Evolutionary conservation across 1,284 basidiomycete genomes (phyloP), one percentile per base, ranked within the genome.

Genomic region (Nidula niveotomentosa): DNA sequence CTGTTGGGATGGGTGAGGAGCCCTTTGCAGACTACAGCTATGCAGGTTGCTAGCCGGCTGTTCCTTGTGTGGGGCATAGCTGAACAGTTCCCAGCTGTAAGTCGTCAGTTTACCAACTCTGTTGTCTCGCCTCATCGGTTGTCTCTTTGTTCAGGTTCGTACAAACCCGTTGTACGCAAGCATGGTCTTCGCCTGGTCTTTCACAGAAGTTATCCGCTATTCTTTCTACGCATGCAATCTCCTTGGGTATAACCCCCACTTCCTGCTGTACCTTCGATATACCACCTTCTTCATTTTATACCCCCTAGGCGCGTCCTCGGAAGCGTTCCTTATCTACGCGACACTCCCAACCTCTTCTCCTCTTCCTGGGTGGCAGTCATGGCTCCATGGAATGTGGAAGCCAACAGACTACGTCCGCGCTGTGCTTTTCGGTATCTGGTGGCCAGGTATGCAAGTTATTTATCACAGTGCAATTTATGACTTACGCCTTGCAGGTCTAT

Each of bases 111-210:
- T 30, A 30, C 5, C 76, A 6, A 17, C 6, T 15, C 23, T 30
- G 23, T 23, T 30, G n/a, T 17, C 23, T 47, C 12, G 17, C 45
- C n/a, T 47, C 17, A 15, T 47, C 15, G 6, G 23, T 46, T 46
- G 8, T 36, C 52, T 18, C 59, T 55, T 52, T 58, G 61, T 48
- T 10, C 65, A 90, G 90, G 85, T 87, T 13, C 88, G 85, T 59
- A 70, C 77, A 4, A 90, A 85, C 66, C 92, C 96, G 2, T 73
- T 94, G 36, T 98, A 93, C 76, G 85, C 93, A 2, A 88, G 89
- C 50, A 96, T 98, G 94, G 83, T 98, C 52, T 74, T 97, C 59
- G 93, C 96, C 0, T 99, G 96, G 96, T 89, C 91, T 1, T 63
- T 91, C 55, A 94, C 95, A 43, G 96, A 99, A 71, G 84, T 94